These are phyloP conservation scores for Brasilioporus rufonigricans DNA, from an alignment of 768 basidiomycete genomes.

Conservation along the genomic window DNA sequence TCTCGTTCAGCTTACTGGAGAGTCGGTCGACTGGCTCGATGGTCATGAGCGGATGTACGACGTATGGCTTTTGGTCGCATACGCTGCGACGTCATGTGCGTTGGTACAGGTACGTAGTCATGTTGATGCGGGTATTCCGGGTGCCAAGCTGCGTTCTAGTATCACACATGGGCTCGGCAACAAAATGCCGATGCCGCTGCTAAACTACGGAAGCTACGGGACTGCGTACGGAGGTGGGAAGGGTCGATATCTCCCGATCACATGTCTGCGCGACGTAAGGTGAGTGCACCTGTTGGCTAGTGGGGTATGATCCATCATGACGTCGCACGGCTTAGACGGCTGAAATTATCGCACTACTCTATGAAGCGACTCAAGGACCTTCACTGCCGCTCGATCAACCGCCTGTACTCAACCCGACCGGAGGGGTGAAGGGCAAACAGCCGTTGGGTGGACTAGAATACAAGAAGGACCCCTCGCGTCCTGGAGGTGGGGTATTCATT, in stretches of 20 bases:
- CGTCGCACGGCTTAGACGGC: slow-evolving; percentile 56
- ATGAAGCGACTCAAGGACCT: slow-evolving; percentile 89
- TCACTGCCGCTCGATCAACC: slow-evolving; percentile 51
- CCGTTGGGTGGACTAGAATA: slow-evolving; percentile 60
- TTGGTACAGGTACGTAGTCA: slow-evolving; percentile 72
- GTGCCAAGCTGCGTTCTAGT: slow-evolving; percentile 44
- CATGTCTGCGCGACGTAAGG: slow-evolving; percentile 93
- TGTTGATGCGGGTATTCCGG: neutral
- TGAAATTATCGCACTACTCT: slow-evolving; percentile 88
- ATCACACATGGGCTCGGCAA: slow-evolving; percentile 89
- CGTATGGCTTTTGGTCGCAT: slow-evolving; percentile 83
- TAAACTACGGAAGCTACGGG: slow-evolving; percentile 76
- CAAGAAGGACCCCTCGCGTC: slow-evolving; percentile 73
- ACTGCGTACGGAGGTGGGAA: slow-evolving; percentile 88
- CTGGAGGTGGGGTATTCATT: slow-evolving; percentile 86
- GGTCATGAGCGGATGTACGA: slow-evolving; percentile 79
- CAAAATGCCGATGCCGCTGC: slow-evolving; percentile 72
- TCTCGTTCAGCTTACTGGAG: slow-evolving; percentile 69
- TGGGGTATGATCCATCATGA: neutral
- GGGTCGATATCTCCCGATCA: slow-evolving; percentile 84
- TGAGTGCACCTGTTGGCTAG: slow-evolving; percentile 26
- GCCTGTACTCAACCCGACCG: slow-evolving; percentile 77
- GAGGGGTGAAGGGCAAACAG: slow-evolving; percentile 58
- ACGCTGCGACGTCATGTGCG: slow-evolving; percentile 85
- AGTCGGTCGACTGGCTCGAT: slow-evolving; percentile 89